Percentiles rank a stretch among this genome's conserved stretches.
Evolutionary conservation across 148 eudicot species (phyloP).

Genomic region (Chenopodium quinoa): DNA sequence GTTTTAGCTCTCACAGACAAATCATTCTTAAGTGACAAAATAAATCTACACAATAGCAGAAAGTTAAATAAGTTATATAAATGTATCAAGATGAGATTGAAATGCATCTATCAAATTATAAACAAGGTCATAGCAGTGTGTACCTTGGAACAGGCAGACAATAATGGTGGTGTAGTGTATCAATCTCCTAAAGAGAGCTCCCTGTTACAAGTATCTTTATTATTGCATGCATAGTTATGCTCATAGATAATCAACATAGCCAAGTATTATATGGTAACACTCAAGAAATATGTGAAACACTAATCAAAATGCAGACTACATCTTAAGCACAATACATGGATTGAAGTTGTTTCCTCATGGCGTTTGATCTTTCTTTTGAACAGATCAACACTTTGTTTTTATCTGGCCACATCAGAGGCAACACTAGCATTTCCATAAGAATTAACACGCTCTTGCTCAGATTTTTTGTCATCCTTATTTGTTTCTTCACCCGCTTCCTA

Average conservation of each 20-base stretch:
- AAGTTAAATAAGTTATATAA: neutral
- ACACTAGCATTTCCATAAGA: constrained; percentile 21
- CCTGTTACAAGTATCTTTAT: constrained; percentile 42
- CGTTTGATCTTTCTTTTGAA: constrained; percentile 78
- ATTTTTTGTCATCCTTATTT: constrained; percentile 25
- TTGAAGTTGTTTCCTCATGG: constrained; percentile 63
- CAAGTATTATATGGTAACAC: neutral
- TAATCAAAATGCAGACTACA: neutral
- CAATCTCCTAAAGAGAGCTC: constrained; percentile 96
- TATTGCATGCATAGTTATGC: neutral
- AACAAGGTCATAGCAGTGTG: neutral
- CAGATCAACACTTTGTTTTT: constrained; percentile 64
- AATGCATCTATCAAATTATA: neutral
- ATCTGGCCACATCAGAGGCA: constrained; percentile 24
- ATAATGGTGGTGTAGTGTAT: constrained; percentile 86
- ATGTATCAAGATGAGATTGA: neutral
- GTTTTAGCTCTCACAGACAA: constrained; percentile 77
- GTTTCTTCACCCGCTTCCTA: constrained; percentile 51
- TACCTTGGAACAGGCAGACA: constrained; percentile 94
- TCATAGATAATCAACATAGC: neutral
- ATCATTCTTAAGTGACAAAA: constrained; percentile 74
- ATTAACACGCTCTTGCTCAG: constrained; percentile 26
- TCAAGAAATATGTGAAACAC: neutral
- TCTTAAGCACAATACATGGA: neutral
- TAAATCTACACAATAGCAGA: constrained; percentile 52